Evolutionary conservation across 2,329 filamentous ascomycete genomes (phyloP).

Genomic region (Colletotrichum costaricense): DNA sequence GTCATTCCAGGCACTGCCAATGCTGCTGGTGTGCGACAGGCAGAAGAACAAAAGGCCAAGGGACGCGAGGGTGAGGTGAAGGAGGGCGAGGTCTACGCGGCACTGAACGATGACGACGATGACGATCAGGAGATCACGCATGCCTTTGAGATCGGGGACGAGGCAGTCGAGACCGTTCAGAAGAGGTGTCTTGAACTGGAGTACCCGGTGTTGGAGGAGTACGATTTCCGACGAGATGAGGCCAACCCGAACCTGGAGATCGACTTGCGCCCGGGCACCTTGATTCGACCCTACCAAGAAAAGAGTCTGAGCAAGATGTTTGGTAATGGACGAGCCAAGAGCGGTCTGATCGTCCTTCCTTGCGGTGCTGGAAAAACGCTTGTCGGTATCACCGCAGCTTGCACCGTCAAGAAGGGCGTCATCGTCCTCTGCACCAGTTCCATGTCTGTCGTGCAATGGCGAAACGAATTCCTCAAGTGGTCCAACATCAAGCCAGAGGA

Average conservation of each 20-base stretch:
- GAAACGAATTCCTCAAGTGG: constrained; percentile 97
- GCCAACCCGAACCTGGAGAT: constrained; percentile 93
- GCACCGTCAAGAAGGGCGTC: constrained; percentile 96
- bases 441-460: constrained; percentile 98
- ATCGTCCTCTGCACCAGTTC: constrained; percentile 96
- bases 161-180: constrained; percentile 86
- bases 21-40: constrained; percentile 87
- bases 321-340: constrained; percentile 95
- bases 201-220: constrained; percentile 92
- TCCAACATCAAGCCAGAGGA: constrained; percentile 94
- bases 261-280: constrained; percentile 87
- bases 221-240: constrained; percentile 94
- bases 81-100: constrained; percentile 77
- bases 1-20: constrained; percentile 96
- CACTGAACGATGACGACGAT: constrained; percentile 85
- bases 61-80: constrained; percentile 62
- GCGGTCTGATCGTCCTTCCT: constrained; percentile 95
- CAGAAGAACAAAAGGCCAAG: constrained; percentile 58
- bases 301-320: constrained; percentile 99
- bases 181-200: constrained; percentile 89
- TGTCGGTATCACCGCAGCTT: constrained; percentile 97
- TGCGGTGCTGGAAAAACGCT: constrained; percentile 97
- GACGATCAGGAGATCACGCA: constrained; percentile 90
- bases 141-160: constrained; percentile 89
- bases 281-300: constrained; percentile 95